A percentile compares a stretch with the other conserved stretches of the same genome.
These are phyloP conservation scores for Trichoderma sp. DNA, from an alignment of 2,329 filamentous ascomycete species.

Conservation along the genomic window DNA sequence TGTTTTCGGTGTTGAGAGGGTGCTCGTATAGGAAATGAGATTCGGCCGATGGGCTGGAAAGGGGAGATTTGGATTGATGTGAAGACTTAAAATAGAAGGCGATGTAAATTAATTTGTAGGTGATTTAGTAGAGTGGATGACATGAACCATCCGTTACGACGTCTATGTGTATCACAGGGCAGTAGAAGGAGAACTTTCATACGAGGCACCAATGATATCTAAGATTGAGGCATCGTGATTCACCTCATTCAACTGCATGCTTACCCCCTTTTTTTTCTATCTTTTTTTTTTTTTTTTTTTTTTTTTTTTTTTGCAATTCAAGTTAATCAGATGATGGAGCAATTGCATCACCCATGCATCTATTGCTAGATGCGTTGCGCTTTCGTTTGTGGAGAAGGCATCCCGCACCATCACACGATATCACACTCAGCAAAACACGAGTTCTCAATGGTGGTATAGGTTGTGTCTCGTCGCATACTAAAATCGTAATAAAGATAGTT, in stretches of 20 bases:
- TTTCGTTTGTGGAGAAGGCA: not conserved
- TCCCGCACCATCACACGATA: not conserved
- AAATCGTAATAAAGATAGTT: no score
- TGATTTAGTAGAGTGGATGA: not conserved
- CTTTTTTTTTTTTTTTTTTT: not conserved
- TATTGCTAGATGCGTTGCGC: no score
- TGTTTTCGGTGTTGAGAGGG: not conserved
- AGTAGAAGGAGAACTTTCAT: not conserved
- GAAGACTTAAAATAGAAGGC: not conserved
- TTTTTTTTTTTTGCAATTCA: not conserved
- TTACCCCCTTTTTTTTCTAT: not conserved
- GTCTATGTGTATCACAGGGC: not conserved
- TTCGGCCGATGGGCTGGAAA: not conserved
- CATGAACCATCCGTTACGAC: not conserved
- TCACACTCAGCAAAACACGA: not conserved
- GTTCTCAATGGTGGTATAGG: no score
- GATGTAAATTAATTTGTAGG: not conserved
- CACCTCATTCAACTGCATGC: not conserved
- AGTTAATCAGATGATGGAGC: not conserved
- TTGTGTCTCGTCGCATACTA: no score
- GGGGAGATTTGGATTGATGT: not conserved
- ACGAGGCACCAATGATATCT: not conserved
- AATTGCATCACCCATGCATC: not conserved
- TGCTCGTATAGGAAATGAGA: not conserved
- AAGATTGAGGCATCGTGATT: not conserved